Conservation (phyloP, 768 basidiomycete species). For the Agrocybe pediades region DNA sequence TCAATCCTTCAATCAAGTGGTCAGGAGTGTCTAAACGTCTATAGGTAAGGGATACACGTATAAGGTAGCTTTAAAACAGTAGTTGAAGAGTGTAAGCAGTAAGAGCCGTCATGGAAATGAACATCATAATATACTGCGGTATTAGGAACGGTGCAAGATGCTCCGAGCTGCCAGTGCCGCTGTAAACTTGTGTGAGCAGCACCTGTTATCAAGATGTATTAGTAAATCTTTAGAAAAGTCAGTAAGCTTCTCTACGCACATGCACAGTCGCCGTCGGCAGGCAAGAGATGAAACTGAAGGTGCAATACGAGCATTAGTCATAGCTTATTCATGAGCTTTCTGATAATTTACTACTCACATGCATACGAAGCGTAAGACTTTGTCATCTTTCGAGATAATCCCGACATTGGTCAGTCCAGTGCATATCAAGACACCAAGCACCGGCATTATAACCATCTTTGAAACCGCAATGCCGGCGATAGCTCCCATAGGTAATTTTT, state of each 20-base stretch:
- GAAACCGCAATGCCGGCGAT: constrained; percentile 53
- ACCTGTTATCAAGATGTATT: constrained; percentile 39
- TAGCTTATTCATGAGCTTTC: background rate
- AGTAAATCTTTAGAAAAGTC: background rate
- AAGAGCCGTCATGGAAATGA: constrained; percentile 49
- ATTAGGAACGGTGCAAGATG: constrained; percentile 65
- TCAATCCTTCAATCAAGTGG: too few relatives aligned
- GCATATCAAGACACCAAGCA: constrained; percentile 62
- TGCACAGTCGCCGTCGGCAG: constrained; percentile 64
- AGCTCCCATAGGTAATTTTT: constrained; percentile 46
- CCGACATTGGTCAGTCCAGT: constrained; percentile 47
- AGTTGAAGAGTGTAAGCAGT: constrained; percentile 46
- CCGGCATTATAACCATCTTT: constrained; percentile 57
- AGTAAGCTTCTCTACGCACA: constrained; percentile 27
- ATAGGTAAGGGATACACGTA: background rate
- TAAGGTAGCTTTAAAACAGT: constrained; percentile 37
- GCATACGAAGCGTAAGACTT: constrained; percentile 66
- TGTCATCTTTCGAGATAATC: constrained; percentile 51
- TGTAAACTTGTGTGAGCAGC: constrained; percentile 65
- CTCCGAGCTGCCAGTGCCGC: constrained; percentile 64
- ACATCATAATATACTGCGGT: constrained; percentile 59
- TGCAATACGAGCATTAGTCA: background rate
- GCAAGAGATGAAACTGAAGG: constrained; percentile 55
- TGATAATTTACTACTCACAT: constrained; percentile 46
- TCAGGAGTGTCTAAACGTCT: background rate